Evolutionary conservation across 2,329 filamentous ascomycete species (phyloP).

Genomic region (Sclerotinia sclerotiorum): DNA sequence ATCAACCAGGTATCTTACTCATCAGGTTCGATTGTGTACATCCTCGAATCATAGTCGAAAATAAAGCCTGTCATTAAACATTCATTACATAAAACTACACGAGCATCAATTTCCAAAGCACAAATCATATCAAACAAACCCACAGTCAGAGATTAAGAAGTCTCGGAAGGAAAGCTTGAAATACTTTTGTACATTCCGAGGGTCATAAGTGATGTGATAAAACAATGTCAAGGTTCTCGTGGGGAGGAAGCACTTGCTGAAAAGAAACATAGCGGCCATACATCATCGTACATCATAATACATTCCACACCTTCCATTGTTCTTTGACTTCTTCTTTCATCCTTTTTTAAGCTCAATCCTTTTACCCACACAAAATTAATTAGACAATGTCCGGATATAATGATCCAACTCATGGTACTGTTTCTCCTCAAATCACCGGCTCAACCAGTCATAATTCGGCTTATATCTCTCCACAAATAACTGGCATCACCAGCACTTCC

Average conservation of each 20-base stretch:
- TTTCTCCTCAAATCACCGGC: conserved; percentile 17
- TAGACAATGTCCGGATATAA: conserved; percentile 15
- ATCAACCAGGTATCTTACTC: no score
- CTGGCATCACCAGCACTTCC: not conserved
- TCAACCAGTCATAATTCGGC: not conserved
- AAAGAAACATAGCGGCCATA: not conserved
- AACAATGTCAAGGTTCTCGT: not conserved
- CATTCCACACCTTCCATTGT: not conserved
- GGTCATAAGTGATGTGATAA: not conserved
- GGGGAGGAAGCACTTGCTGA: not conserved
- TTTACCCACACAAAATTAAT: not conserved
- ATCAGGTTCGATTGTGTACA: no score
- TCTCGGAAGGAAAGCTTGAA: not conserved
- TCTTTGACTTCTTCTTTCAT: not conserved
- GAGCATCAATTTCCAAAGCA: not conserved
- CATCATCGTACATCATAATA: not conserved
- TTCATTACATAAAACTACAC: conserved; percentile 3
- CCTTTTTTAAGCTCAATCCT: not conserved
- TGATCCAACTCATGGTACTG: not conserved
- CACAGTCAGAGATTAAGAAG: not conserved
- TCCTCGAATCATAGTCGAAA: not conserved
- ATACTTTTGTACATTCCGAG: not conserved
- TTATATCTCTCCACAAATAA: conserved; percentile 7
- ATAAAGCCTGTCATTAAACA: not conserved
- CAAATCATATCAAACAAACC: not conserved